Conservation (phyloP, 352 stramenopile species). For the Pythium inflatum region DNA sequence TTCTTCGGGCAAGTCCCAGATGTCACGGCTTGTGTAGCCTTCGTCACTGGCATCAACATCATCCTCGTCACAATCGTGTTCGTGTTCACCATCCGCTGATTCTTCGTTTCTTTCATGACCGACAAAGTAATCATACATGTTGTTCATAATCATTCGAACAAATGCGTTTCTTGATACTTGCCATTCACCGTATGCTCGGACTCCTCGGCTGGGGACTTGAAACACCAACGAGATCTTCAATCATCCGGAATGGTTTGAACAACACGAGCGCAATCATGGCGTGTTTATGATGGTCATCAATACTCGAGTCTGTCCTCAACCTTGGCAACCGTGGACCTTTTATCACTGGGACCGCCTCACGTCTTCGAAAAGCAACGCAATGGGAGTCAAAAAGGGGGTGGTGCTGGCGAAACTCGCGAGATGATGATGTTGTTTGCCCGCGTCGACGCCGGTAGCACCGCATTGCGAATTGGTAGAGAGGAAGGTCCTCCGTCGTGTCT, state of each 20-base stretch:
- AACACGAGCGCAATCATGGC: slow-evolving; percentile 16
- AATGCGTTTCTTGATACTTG: background rate
- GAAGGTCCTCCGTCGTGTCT: background rate
- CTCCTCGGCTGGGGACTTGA: background rate
- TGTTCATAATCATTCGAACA: slow-evolving; percentile 9
- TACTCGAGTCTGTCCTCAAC: background rate
- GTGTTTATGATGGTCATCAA: slow-evolving; percentile 3
- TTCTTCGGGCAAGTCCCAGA: background rate
- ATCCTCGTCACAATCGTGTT: background rate
- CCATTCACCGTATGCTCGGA: slow-evolving; percentile 9
- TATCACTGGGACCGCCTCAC: slow-evolving; percentile 9
- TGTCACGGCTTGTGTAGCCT: background rate
- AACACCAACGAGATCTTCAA: slow-evolving; percentile 6
- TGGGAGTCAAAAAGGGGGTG: slow-evolving; percentile 14
- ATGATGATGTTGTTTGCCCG: background rate
- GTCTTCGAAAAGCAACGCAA: slow-evolving; percentile 11
- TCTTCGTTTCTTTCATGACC: too few relatives aligned
- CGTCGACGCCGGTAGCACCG: slow-evolving; percentile 6
- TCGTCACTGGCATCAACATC: background rate
- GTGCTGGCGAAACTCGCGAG: background rate
- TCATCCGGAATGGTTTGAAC: slow-evolving; percentile 16
- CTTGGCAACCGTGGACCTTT: slow-evolving; percentile 5
- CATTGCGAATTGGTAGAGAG: slow-evolving; percentile 16
- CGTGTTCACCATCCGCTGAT: background rate
- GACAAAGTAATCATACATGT: slow-evolving; percentile 27